Evolutionary conservation across 768 basidiomycete genomes (phyloP).

Genomic region (Tricholoma bakamatsutake): DNA sequence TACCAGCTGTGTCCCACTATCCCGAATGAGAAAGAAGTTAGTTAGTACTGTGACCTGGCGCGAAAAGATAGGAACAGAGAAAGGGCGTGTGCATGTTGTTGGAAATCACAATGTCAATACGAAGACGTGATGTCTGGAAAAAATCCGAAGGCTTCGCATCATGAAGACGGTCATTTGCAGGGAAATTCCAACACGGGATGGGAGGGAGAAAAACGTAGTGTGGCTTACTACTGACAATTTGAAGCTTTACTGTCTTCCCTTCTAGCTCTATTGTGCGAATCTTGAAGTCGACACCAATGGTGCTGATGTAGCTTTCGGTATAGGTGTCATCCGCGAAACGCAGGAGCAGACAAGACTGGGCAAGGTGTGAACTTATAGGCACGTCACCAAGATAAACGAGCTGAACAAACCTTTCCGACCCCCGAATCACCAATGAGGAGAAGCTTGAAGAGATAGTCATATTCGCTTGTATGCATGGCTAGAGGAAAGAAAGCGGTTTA

Average conservation of each 20-base stretch:
- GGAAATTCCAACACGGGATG: background rate
- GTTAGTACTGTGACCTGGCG: slow-evolving; percentile 19
- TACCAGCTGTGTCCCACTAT: slow-evolving; percentile 98
- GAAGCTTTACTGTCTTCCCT: slow-evolving; percentile 96
- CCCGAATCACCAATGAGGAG: slow-evolving; percentile 94
- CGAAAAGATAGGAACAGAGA: background rate
- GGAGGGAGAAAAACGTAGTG: slow-evolving; percentile 5
- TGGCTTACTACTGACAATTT: slow-evolving; percentile 77
- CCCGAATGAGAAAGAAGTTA: slow-evolving; percentile 12
- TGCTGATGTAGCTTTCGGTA: slow-evolving; percentile 95
- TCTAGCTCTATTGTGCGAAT: slow-evolving; percentile 98
- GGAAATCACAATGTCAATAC: background rate
- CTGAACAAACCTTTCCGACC: slow-evolving; percentile 76
- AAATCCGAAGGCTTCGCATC: background rate
- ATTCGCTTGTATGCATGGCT: slow-evolving; percentile 82
- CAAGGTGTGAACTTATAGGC: slow-evolving; percentile 18
- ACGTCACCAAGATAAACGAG: slow-evolving; percentile 7
- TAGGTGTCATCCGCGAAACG: slow-evolving; percentile 96
- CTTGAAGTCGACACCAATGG: slow-evolving; percentile 99
- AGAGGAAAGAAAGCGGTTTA: slow-evolving; percentile 18
- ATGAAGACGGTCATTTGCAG: background rate
- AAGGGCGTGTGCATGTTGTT: background rate
- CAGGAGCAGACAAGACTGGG: slow-evolving; percentile 82
- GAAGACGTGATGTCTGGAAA: background rate
- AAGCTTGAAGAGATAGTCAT: slow-evolving; percentile 95